Base-by-base conservation (phyloP, 148 eudicot species). In the Agrostemma githago region DNA sequence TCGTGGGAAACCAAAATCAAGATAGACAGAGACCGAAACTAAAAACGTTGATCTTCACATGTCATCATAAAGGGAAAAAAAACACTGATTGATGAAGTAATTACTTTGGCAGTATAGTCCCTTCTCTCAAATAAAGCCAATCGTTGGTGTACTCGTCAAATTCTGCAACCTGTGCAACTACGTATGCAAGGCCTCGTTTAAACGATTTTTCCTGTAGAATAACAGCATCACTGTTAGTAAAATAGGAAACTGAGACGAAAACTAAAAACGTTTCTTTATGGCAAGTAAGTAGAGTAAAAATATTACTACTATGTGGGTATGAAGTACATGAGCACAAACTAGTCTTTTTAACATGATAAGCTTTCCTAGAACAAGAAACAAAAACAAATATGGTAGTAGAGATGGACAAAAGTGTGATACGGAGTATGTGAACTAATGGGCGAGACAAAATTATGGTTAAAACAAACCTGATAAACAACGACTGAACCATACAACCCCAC, bases 71-170 rank as follows among this genome's bases (percentile, higher is more conserved):
- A 40, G 70, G 34, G 60, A 19, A 78, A 64, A 40, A 46, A 71
- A 44, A 72, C 34, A 74, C 51, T 54, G 62, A 75, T 62, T 63
- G 79, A 61, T 37, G 62, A 57, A 75, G 20, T 60, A 76, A 74
- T 90, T 89, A 92, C 99, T 87, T 95, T 74, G 99, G 99, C 66
- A 92, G 83, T 48, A 90, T 82, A 51, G 97, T 87, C 48, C 99
- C 99, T 81, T 92, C 99, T 60, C 97, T 88, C 53, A 95, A 88
- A 79, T 95, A 92, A 68, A 95, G 92, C 93, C 90, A 95, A 76
- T 95, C 97, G 41, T 95, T 95, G 0, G 97, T 92, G 77, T 92
- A 95, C 87, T 95, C 99, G 66, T 95, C 99, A 75, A 95, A 95
- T 74, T 89, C 96, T 19, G 99, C 96, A 79, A 95, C 90, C 91